Evolutionary conservation across 306 rosid genomes (phyloP).

Genomic region (Quercus robur): DNA sequence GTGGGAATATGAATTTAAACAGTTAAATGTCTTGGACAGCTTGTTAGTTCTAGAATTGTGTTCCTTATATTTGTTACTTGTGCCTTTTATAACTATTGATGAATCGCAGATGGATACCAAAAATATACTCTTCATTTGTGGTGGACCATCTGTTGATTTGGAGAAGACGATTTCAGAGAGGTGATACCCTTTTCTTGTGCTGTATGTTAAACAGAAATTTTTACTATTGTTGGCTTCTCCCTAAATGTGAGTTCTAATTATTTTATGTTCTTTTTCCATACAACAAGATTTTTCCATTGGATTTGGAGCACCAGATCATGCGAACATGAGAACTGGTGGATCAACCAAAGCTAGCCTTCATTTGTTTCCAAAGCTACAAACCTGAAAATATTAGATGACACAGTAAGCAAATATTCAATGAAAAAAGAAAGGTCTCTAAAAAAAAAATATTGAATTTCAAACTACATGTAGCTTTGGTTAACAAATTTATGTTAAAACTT

Average conservation of each 20-base stretch:
- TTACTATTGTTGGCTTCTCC: background rate
- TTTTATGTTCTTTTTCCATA: constrained; percentile 27
- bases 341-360: constrained; percentile 23
- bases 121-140: too few relatives aligned
- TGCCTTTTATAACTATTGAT: constrained; percentile 10
- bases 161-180: constrained; percentile 41
- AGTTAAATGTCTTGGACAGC: background rate
- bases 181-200: constrained; percentile 25
- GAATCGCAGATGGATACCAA: background rate
- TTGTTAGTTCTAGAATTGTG: constrained; percentile 9
- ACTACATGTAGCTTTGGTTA: too few relatives aligned
- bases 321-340: constrained; percentile 8
- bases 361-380: too few relatives aligned
- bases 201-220: background rate
- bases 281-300: constrained; percentile 71
- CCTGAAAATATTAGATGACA: too few relatives aligned
- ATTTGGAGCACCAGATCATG: constrained; percentile 52
- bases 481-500: too few relatives aligned
- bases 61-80: background rate
- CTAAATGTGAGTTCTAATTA: background rate
- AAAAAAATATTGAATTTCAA: too few relatives aligned
- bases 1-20: too few relatives aligned
- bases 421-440: too few relatives aligned
- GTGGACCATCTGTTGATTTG: too few relatives aligned
- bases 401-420: too few relatives aligned